phyloP scores from a whole-genome alignment of 768 basidiomycete genomes.

The Boletellus sp. region DNA sequence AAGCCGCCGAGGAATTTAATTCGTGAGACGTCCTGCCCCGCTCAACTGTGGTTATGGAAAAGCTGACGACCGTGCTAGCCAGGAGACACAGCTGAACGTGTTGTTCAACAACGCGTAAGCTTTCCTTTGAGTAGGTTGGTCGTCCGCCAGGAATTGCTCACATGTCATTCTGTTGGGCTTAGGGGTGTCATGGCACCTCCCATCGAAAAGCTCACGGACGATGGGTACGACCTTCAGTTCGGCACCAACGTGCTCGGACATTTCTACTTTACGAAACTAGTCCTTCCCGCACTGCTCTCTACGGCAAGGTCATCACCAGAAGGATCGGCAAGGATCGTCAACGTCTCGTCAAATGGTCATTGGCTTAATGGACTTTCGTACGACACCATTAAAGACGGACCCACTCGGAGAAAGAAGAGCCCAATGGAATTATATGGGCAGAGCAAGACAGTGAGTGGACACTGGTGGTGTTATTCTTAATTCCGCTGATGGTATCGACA shows the following conservation, averaged over 20 bases:
- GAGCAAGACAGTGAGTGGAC: no score
- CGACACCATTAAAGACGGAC: no score
- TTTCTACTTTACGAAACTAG: constrained; percentile 35
- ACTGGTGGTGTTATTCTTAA: no score
- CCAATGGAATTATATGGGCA: no score
- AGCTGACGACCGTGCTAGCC: constrained; percentile 6
- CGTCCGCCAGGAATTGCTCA: not conserved
- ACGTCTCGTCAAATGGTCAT: constrained; percentile 29
- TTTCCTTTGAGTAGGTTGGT: not conserved
- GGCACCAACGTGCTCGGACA: constrained; percentile 38
- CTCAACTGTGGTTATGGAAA: not conserved
- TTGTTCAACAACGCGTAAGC: constrained; percentile 33
- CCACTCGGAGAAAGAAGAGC: no score
- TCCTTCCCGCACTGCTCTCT: constrained; percentile 33
- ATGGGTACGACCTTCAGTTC: constrained; percentile 42
- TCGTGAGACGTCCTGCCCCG: constrained; percentile 17
- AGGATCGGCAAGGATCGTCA: constrained; percentile 35
- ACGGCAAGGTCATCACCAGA: constrained; percentile 32
- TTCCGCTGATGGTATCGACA: no score
- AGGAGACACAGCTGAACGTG: constrained; percentile 22
- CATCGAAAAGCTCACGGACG: constrained; percentile 30
- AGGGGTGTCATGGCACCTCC: constrained; percentile 34
- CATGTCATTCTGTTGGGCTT: not conserved
- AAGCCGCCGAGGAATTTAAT: constrained; percentile 39
- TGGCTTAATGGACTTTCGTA: constrained; percentile 1